Evolutionary conservation across 2,329 filamentous ascomycete species (phyloP).

Genomic region (Colletotrichum paranaense): DNA sequence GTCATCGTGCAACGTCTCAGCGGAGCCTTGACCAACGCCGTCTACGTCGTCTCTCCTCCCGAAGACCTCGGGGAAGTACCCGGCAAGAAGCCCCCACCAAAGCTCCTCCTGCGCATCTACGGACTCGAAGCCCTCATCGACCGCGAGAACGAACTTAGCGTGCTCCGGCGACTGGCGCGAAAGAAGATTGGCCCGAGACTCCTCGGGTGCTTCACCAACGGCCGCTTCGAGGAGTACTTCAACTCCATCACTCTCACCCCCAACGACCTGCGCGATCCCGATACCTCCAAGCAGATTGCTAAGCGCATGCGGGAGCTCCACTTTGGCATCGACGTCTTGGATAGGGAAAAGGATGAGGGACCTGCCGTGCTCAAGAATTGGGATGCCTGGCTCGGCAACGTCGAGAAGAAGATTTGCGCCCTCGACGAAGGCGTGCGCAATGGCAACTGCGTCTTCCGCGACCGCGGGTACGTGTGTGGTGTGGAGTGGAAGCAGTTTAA

Average conservation of each 20-base stretch:
- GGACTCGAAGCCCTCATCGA: constrained; percentile 97
- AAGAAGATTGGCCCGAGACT: constrained; percentile 95
- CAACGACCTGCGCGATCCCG: constrained; percentile 80
- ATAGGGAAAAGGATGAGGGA: constrained; percentile 80
- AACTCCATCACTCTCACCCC: constrained; percentile 84
- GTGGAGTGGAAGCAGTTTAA: constrained; percentile 85
- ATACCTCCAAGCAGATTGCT: constrained; percentile 91
- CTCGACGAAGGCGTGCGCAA: constrained; percentile 67
- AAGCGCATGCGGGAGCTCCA: constrained; percentile 98
- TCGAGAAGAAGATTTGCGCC: constrained; percentile 67
- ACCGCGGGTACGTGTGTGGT: constrained; percentile 79
- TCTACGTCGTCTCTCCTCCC: constrained; percentile 92
- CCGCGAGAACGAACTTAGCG: constrained; percentile 87
- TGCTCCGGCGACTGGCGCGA: constrained; percentile 84
- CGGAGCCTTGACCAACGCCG: constrained; percentile 94
- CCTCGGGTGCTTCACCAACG: constrained; percentile 92
- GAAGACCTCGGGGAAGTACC: constrained; percentile 60
- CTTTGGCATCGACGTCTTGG: constrained; percentile 88
- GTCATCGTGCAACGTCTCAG: constrained; percentile 83
- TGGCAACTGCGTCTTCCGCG: constrained; percentile 43
- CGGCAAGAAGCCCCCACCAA: constrained; percentile 63
- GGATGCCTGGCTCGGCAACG: constrained; percentile 87
- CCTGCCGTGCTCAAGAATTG: constrained; percentile 92
- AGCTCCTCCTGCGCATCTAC: constrained; percentile 90
- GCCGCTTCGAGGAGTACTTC: constrained; percentile 95